phyloP scores from a whole-genome alignment of 176 grass and related monocot genomes.

The Urochloa ruziziensis region DNA sequence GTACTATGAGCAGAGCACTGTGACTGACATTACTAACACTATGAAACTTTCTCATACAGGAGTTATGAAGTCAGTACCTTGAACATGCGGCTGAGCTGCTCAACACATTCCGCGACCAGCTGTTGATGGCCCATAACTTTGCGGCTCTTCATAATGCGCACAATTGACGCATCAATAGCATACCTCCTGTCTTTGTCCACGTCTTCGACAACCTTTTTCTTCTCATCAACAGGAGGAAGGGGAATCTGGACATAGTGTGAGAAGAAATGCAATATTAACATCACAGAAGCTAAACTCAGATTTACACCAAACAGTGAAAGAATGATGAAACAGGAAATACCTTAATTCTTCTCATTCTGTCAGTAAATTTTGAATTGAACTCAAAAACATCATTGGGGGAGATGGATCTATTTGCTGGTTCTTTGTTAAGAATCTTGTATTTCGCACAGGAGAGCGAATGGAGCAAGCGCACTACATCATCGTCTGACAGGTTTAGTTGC shows the following conservation, averaged over 20 bases:
- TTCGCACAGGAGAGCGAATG: constrained; percentile 96
- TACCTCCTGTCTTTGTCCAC: constrained; percentile 95
- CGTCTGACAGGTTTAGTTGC: constrained; percentile 89
- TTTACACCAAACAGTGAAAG: not conserved
- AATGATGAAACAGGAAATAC: constrained; percentile 30
- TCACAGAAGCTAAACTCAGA: not conserved
- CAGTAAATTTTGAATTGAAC: constrained; percentile 94
- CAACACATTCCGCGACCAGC: constrained; percentile 83
- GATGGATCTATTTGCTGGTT: constrained; percentile 78
- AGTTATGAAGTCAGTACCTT: constrained; percentile 46
- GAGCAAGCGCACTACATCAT: constrained; percentile 95
- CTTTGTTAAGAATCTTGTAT: constrained; percentile 96
- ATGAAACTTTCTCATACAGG: not conserved
- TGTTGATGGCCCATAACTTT: constrained; percentile 91
- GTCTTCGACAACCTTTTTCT: constrained; percentile 98
- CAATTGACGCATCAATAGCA: constrained; percentile 96
- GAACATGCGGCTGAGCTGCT: constrained; percentile 95
- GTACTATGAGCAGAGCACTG: not conserved
- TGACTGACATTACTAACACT: not conserved
- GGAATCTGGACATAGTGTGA: constrained; percentile 50
- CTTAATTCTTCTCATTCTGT: constrained; percentile 96
- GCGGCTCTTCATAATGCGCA: constrained; percentile 96
- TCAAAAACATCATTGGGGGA: constrained; percentile 73
- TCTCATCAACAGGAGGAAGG: constrained; percentile 92
- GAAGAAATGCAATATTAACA: constrained; percentile 16